Conservation (phyloP, 1,139 yeast species). For the Magnusiomyces paraingens region DNA sequence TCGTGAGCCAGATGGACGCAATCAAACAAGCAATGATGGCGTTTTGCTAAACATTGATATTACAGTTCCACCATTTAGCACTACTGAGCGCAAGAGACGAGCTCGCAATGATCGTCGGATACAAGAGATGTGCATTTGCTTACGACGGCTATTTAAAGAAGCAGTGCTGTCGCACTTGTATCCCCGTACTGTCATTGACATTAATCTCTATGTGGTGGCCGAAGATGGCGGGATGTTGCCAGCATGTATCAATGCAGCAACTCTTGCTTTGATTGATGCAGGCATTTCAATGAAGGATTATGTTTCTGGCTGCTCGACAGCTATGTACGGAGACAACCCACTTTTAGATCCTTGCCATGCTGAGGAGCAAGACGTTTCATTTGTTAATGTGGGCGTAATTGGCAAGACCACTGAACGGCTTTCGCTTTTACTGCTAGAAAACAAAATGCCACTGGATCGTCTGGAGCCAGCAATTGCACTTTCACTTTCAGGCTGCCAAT, state of each 20-base stretch:
- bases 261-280: slow-evolving; percentile 87
- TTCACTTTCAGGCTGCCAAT: slow-evolving; percentile 84
- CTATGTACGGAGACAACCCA: slow-evolving; percentile 65
- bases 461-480: slow-evolving; percentile 73
- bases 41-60: slow-evolving; percentile 62
- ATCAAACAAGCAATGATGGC: slow-evolving; percentile 36
- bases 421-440: slow-evolving; percentile 68
- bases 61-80: slow-evolving; percentile 69
- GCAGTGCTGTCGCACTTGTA: slow-evolving; percentile 68
- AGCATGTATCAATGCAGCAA: slow-evolving; percentile 77
- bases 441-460: slow-evolving; percentile 76
- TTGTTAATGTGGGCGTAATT: slow-evolving; percentile 73
- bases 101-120: slow-evolving; percentile 42
- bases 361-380: slow-evolving; percentile 80
- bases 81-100: slow-evolving; percentile 59
- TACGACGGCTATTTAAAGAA: slow-evolving; percentile 76
- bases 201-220: slow-evolving; percentile 69
- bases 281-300: slow-evolving; percentile 94
- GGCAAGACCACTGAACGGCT: slow-evolving; percentile 70
- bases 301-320: slow-evolving; percentile 74
- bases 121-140: slow-evolving; percentile 65
- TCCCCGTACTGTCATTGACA: slow-evolving; percentile 73
- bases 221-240: slow-evolving; percentile 89
- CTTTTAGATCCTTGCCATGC: slow-evolving; percentile 72
- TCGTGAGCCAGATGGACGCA: slow-evolving; percentile 58